Evolutionary conservation across 257 asterid genomes (phyloP).

Genomic region (Solanum corneliomulleri): DNA sequence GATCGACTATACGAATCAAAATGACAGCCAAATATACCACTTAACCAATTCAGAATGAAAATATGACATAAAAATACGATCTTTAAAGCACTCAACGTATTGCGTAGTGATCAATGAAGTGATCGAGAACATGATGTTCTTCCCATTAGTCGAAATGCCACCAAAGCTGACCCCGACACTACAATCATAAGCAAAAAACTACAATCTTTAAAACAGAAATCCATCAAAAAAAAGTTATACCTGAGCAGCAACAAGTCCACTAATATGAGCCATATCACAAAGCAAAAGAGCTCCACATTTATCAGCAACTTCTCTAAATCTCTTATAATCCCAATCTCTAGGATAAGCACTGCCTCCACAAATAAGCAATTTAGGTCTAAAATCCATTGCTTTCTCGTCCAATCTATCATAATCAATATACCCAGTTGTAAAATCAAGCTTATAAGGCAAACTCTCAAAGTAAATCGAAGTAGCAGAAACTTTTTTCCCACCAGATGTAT

Average conservation of each 20-base stretch:
- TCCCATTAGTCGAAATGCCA: neutral
- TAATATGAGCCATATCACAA: slow-evolving; percentile 35
- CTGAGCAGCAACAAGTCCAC: slow-evolving; percentile 43
- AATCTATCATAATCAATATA: slow-evolving; percentile 28
- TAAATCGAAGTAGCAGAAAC: slow-evolving; percentile 84
- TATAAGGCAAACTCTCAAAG: slow-evolving; percentile 83
- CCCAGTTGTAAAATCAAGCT: slow-evolving; percentile 19
- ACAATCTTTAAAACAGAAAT: neutral
- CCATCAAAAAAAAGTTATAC: neutral
- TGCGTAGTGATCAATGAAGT: neutral
- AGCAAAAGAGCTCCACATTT: slow-evolving; percentile 34
- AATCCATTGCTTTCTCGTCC: slow-evolving; percentile 38
- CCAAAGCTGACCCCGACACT: neutral
- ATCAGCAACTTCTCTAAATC: slow-evolving; percentile 28
- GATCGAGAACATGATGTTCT: neutral
- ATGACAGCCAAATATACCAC: neutral
- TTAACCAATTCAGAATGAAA: neutral
- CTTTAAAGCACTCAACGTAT: neutral
- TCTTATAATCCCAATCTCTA: slow-evolving; percentile 38
- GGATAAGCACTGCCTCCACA: slow-evolving; percentile 45
- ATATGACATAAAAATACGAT: neutral
- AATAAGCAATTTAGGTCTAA: slow-evolving; percentile 34
- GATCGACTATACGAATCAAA: neutral
- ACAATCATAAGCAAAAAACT: neutral
- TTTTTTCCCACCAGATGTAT: slow-evolving; percentile 74